Evolutionary conservation across 1,139 yeast species (phyloP).

Genomic region (Martiniozyma asiatica): DNA sequence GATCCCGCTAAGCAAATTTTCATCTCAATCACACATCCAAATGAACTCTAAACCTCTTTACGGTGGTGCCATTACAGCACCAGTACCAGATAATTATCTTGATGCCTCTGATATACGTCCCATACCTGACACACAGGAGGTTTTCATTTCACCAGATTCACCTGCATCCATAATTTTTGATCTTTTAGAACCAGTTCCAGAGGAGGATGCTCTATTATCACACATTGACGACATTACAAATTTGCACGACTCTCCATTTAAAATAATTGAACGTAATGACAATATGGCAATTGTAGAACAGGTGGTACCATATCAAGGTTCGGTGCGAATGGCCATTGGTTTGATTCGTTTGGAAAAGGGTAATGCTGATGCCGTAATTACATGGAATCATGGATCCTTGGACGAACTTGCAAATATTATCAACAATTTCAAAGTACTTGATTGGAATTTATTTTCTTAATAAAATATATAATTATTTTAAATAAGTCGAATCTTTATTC

Average conservation of each 20-base stretch:
- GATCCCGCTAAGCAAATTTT: too few species aligned
- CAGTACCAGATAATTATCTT: conserved; percentile 41
- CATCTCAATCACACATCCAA: too few species aligned
- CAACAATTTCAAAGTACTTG: conserved; percentile 1
- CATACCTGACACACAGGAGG: conserved; percentile 86
- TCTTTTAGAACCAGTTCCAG: conserved; percentile 44
- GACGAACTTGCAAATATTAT: background rate
- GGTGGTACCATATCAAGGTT: too few species aligned
- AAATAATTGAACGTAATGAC: conserved; percentile 6
- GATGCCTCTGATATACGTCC: conserved; percentile 70
- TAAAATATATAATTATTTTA: background rate
- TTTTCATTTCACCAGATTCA: conserved; percentile 38
- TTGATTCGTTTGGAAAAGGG: conserved; percentile 39
- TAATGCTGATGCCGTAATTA: conserved; percentile 50
- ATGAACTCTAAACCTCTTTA: conserved; percentile 34
- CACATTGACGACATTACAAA: conserved; percentile 33
- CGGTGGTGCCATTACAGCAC: conserved; percentile 67
- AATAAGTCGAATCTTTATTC: background rate
- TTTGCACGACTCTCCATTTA: conserved; percentile 14
- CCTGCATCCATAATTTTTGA: conserved; percentile 64
- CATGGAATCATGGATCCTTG: too few species aligned
- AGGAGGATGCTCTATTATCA: conserved; percentile 26
- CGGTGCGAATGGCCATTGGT: conserved; percentile 29
- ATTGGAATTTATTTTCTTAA: conserved; percentile 5
- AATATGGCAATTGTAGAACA: conserved; percentile 4